Evolutionary conservation across 257 asterid genomes (phyloP).

Genomic region (Nemophila menziesii): DNA sequence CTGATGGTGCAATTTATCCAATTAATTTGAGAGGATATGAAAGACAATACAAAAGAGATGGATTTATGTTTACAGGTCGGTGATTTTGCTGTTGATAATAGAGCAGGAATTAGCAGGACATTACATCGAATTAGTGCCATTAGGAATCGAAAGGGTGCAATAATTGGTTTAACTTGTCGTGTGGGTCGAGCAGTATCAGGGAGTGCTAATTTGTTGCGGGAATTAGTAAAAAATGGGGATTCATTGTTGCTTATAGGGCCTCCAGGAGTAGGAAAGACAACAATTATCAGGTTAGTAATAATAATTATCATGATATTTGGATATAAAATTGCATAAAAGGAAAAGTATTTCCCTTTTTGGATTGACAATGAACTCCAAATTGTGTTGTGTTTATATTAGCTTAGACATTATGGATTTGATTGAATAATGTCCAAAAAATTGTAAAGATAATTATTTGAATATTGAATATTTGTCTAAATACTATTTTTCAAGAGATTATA

Average conservation of each 20-base stretch:
- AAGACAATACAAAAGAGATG: no score
- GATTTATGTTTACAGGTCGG: conserved; percentile 85
- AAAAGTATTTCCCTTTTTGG: neutral
- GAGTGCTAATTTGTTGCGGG: conserved; percentile 74
- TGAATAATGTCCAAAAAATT: no score
- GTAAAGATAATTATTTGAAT: no score
- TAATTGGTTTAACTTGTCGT: conserved; percentile 90
- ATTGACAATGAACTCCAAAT: neutral
- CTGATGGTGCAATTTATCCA: no score
- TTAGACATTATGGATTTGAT: no score
- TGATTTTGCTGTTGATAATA: conserved; percentile 84
- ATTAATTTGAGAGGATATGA: no score
- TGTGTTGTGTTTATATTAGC: neutral
- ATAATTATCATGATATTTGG: no score
- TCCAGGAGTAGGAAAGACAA: conserved; percentile 97
- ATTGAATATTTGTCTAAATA: no score
- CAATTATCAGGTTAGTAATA: conserved; percentile 69
- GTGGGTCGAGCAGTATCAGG: conserved; percentile 92
- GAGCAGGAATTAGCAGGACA: conserved; percentile 95
- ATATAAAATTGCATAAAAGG: neutral
- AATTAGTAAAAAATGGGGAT: conserved; percentile 68
- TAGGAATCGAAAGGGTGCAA: conserved; percentile 69
- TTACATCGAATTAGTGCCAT: conserved; percentile 91
- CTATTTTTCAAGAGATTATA: no score
- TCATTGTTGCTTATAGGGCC: conserved; percentile 86